Evolutionary conservation across 2,329 filamentous ascomycete species (phyloP), one percentile per base, ranked within the genome.

Genomic region (Didymella exigua): DNA sequence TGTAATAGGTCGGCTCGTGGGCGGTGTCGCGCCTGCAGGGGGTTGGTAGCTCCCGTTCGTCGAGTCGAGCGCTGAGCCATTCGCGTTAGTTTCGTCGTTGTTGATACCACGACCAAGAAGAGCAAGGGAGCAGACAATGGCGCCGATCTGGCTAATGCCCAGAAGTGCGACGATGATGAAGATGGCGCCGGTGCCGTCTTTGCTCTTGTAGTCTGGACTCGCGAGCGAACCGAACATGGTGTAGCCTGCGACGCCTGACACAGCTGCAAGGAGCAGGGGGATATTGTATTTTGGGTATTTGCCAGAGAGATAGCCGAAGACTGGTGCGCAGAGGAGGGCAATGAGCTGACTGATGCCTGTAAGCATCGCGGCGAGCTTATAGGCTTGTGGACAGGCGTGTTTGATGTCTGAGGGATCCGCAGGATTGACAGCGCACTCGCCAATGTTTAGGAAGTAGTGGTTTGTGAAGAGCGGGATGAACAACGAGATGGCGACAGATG

Each of bases 381-480:
- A 99, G 8, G 95, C 95, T 49, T 88, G 83, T 18, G 89, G 85
- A 71, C 95, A 99, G 59, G 91, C 87, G 67, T 88, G 84, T 74
- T 96, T 96, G 63, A 96, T 86, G 66, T 93, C 90, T 2, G 71
- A 69, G 5, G 70, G 70, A 27, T 76, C 69, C 10, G 63, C 57
- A 4, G 77, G 75, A 34, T 79, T 75, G 14, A 75, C 77, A 26
- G 86, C 82, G 77, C 95, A 98, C 62, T 90, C 88, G 2, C 91
- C 93, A 48, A 89, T 88, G 43, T 81, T 79, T 60, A 93, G 89
- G 75, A 93, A 98, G 75, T 91, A 96, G 21, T 91, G 88, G 72
- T 98, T 98, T 66, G 97, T 86, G 70, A 90, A 96, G 2, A 99
- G 83, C 0, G 95, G 95, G 49, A 99, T 89, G 77, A 98, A 99